Percentiles rank a stretch among this genome's conserved stretches.
These are phyloP conservation scores for Carex arenaria DNA, from an alignment of 202 grass and related monocot species.

Conservation along the genomic window DNA sequence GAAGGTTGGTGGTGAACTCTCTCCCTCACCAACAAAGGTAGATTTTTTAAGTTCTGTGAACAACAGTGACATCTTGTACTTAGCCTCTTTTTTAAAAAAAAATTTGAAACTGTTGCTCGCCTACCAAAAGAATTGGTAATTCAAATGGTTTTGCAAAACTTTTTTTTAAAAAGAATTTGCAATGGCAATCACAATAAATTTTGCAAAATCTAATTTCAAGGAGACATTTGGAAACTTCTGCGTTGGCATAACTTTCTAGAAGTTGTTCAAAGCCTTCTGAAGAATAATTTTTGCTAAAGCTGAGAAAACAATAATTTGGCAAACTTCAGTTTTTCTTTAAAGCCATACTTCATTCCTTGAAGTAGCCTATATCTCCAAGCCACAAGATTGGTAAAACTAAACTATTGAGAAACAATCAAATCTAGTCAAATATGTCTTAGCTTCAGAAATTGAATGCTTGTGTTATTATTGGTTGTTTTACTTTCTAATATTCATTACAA, in stretches of 20 bases:
- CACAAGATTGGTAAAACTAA: neutral
- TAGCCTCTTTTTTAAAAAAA: neutral
- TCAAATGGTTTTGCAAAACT: neutral
- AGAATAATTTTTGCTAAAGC: neutral
- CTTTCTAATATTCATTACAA: constrained; percentile 12
- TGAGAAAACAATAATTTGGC: neutral
- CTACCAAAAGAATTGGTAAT: neutral
- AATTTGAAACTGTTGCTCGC: neutral
- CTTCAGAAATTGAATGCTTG: constrained; percentile 11
- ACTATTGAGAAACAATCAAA: neutral
- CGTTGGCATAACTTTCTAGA: neutral
- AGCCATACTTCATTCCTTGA: neutral
- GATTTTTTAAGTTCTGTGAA: neutral
- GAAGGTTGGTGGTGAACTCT: constrained; percentile 36
- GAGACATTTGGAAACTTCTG: neutral
- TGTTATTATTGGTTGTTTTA: constrained; percentile 1
- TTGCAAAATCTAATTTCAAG: neutral
- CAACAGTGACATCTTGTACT: neutral
- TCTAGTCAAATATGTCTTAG: neutral
- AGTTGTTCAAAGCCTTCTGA: neutral
- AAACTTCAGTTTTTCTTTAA: neutral
- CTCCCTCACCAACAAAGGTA: constrained; percentile 44
- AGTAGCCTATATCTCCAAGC: neutral
- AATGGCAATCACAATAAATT: neutral
- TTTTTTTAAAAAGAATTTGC: neutral